These are phyloP conservation scores for Noccaea caerulescens DNA, from an alignment of 345 rosid genomes.

Conservation along the genomic window DNA sequence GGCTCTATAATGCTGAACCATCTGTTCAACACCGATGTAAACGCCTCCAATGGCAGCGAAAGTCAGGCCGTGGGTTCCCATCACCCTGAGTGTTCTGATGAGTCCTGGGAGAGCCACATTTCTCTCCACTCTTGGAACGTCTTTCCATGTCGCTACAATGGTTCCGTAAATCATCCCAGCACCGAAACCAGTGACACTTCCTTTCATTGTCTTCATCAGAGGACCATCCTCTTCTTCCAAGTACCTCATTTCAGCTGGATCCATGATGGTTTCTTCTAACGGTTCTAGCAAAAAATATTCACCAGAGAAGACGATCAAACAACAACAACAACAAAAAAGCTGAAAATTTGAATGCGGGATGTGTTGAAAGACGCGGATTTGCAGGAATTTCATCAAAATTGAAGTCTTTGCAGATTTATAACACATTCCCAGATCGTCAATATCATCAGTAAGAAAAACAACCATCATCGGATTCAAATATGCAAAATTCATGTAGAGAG, in stretches of 20 bases:
- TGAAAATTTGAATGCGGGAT: background rate
- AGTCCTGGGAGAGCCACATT: constrained; percentile 92
- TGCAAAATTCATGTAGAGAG: background rate
- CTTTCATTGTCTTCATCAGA: constrained; percentile 77
- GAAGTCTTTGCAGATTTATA: constrained; percentile 5
- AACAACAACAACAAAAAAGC: background rate
- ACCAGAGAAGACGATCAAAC: constrained; percentile 15
- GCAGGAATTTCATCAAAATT: constrained; percentile 4
- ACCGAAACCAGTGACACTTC: constrained; percentile 77
- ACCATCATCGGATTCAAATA: background rate
- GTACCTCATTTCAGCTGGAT: constrained; percentile 82
- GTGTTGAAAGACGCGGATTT: background rate
- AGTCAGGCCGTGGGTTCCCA: constrained; percentile 88
- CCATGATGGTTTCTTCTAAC: constrained; percentile 51
- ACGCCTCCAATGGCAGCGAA: constrained; percentile 98
- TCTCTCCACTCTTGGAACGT: constrained; percentile 98
- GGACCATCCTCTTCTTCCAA: constrained; percentile 84
- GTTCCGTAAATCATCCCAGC: constrained; percentile 92
- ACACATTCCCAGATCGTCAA: constrained; percentile 30
- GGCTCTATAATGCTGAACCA: constrained; percentile 66
- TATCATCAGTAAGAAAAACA: constrained; percentile 2
- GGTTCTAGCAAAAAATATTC: constrained; percentile 30
- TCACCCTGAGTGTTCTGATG: constrained; percentile 85
- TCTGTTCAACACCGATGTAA: constrained; percentile 96
- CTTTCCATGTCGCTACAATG: constrained; percentile 85